A percentile compares a stretch with the other conserved stretches of the same genome.
Conservation (phyloP, 1,284 basidiomycete genomes). For the Leccinum olivaceoglutinosum region DNA sequence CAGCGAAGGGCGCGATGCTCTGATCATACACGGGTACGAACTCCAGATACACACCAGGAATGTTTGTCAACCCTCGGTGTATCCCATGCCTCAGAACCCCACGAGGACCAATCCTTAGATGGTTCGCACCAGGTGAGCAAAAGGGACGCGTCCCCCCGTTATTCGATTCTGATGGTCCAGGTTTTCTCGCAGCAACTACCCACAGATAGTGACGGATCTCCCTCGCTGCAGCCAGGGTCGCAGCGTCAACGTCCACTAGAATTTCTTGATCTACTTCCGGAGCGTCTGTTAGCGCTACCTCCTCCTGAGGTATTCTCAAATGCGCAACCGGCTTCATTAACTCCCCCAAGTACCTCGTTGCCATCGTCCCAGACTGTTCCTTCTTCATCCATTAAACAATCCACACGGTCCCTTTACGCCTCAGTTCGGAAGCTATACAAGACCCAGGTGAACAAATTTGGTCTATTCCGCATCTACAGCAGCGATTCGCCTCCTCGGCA, state of each 20-base stretch:
- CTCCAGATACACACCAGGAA: too few species aligned
- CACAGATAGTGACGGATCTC: neutral
- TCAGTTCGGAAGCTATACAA: neutral
- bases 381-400: neutral
- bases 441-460: conserved; percentile 2
- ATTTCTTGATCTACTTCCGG: neutral
- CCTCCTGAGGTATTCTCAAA: neutral
- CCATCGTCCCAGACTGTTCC: too few species aligned
- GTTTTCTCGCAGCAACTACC: neutral
- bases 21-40: neutral
- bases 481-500: too few species aligned
- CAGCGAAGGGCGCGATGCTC: neutral
- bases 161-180: neutral
- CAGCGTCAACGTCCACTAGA: neutral
- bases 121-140: too few species aligned
- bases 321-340: neutral
- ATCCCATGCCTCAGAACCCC: too few species aligned
- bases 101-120: too few species aligned
- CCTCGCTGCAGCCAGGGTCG: neutral
- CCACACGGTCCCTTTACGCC: neutral
- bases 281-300: neutral
- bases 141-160: too few species aligned
- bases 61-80: too few species aligned
- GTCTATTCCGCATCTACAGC: neutral
- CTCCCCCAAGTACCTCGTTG: too few species aligned